Conservation (phyloP, 148 eudicot species). For the Suaeda aralocaspica region DNA sequence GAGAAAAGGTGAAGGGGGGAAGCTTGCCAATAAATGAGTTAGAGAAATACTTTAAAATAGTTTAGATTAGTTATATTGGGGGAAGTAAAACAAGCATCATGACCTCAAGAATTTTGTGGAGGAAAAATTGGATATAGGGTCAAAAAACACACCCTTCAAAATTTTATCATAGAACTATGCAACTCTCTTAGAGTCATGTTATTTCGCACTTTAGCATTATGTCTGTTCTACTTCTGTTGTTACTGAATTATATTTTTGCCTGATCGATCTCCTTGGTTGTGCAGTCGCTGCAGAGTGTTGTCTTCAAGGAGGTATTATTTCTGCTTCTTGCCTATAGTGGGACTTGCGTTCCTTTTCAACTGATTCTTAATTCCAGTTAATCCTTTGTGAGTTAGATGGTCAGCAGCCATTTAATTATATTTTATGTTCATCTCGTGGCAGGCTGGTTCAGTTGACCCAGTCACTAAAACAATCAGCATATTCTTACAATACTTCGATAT, state of each 20-base stretch:
- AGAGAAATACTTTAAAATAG: background rate
- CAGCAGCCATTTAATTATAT: background rate
- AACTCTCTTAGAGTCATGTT: background rate
- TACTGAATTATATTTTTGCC: slow-evolving; percentile 3
- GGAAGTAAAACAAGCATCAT: background rate
- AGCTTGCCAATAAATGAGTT: background rate
- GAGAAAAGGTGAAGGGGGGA: background rate
- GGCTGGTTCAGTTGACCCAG: slow-evolving; percentile 99
- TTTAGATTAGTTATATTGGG: background rate
- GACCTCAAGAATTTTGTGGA: background rate
- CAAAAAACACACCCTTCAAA: no score
- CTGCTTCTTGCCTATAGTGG: slow-evolving; percentile 11
- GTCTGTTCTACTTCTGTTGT: background rate
- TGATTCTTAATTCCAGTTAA: slow-evolving; percentile 12
- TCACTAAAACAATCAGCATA: slow-evolving; percentile 84
- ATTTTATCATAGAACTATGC: background rate
- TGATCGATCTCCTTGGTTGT: slow-evolving; percentile 33
- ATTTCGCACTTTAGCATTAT: background rate
- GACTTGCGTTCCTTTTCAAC: slow-evolving; percentile 13
- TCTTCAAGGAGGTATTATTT: slow-evolving; percentile 79
- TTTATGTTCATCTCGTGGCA: slow-evolving; percentile 30
- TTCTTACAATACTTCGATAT: slow-evolving; percentile 89
- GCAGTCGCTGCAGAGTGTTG: slow-evolving; percentile 99
- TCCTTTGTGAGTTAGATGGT: background rate
- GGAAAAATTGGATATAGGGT: background rate